phyloP scores from a whole-genome alignment of 2,329 filamentous ascomycete species.

The Plectosphaerella cucumerina region DNA sequence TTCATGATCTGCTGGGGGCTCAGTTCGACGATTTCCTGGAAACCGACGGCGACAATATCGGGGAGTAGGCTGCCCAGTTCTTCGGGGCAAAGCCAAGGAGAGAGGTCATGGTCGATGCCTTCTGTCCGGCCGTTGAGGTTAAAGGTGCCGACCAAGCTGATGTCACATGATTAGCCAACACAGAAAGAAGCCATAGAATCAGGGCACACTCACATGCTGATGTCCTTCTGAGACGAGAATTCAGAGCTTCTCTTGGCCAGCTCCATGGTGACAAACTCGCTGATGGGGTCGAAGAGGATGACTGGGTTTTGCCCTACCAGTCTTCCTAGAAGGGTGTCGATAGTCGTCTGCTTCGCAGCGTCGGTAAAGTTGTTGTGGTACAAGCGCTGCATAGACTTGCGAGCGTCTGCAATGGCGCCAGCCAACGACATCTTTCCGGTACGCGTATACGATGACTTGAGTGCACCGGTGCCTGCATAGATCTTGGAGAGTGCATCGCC shows the following conservation, averaged over 20 bases:
- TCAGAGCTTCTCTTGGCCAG: conserved; percentile 64
- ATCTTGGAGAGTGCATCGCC: conserved; percentile 92
- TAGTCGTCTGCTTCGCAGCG: conserved; percentile 87
- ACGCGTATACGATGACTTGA: conserved; percentile 93
- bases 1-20: conserved; percentile 99
- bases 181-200: conserved; percentile 3
- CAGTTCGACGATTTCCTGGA: conserved; percentile 97
- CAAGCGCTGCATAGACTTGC: conserved; percentile 88
- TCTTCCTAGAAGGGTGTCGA: conserved; percentile 85
- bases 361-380: conserved; percentile 99
- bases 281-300: conserved; percentile 88
- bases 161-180: conserved; percentile 13
- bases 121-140: conserved; percentile 87
- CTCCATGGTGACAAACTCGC: conserved; percentile 80
- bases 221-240: conserved; percentile 69
- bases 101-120: conserved; percentile 74
- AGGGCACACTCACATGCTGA: conserved; percentile 60
- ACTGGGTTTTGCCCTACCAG: conserved; percentile 80
- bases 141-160: conserved; percentile 72
- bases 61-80: conserved; percentile 59
- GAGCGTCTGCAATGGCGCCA: conserved; percentile 88
- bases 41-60: conserved; percentile 84
- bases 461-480: conserved; percentile 90
- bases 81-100: conserved; percentile 76
- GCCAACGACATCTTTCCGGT: conserved; percentile 94